Evolutionary conservation across 768 basidiomycete genomes (phyloP), one percentile per base, ranked within the genome.

Genomic region (Psilocybe sp.): DNA sequence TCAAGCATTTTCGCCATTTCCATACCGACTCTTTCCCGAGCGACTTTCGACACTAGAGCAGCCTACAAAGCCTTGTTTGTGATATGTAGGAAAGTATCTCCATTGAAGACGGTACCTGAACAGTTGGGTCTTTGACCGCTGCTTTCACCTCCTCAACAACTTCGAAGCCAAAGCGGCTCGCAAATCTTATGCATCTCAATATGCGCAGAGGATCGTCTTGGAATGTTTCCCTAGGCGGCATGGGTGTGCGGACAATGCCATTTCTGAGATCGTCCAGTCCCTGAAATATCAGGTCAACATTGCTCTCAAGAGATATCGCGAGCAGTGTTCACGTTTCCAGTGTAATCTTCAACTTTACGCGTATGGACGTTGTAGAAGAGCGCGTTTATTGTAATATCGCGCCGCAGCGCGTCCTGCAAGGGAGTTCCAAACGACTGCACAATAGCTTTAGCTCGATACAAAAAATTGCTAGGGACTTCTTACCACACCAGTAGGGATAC

Each of bases 361-460:
- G 87, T 85, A 60, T 97, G 93, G 1, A 99, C 80, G 56, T 99
- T 98, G 71, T 95, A 98, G 70, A 98, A 98, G 6, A 99, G 72
- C 0, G 96, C 75, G 62, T 99, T 99, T 66, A 99, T 97, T 1
- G 97, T 98, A 23, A 89, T 82, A 65, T 99, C 97, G 60, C 97
- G 76, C 46, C 97, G 76, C 42, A 89, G 65, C 2, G 97, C 94
- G 64, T 99, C 97, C 70, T 98, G 80, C 12, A 89, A 61, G 0
- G 96, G 94, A 3, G 95, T 96, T 6, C 97, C 97, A 49, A 94
- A 96, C 32, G 79, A 75, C 96, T 98, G 60, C 7, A 31, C 23
- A 9, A 40, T 33, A 19, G 37, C 16, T 19, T 50, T 42, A 44
- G 46, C 12, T 32, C 13, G 32, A 33, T 19, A 4, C 19, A 16